Evolutionary conservation across 805 yeast species (phyloP), one percentile per base, ranked within the genome.

Genomic region (Isabelozyma gotoi): DNA sequence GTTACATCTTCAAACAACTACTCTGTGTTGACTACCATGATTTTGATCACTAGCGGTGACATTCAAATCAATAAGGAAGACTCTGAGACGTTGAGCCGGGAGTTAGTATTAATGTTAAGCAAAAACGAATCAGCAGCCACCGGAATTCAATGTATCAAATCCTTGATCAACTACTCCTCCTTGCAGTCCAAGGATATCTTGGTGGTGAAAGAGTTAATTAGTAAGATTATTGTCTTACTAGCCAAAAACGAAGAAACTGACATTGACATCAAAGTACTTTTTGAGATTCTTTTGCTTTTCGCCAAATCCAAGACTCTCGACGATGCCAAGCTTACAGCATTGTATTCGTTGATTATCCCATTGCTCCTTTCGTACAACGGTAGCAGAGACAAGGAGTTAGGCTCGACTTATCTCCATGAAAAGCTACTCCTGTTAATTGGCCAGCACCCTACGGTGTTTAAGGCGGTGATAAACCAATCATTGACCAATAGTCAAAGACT

Each of bases 61-160:
- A 54, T 67, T n/a, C 42, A 42, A 11, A 50, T 70, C 24, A 47
- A 45, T 16, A 59, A 55, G 5, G 42, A 45, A 2, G 69, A 67
- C 8, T 55, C 64, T 0, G 37, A 37, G 2, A 33, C 35, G 4
- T 42, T 70, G 19, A 54, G 60, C 14, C 44, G 49, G 5, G 52
- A 57, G 3, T 56, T 72, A 29, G 24, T 68, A 2, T 46, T 48
- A 4, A 52, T 68, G 39, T 34, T 67, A 31, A 41, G 51, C 3
- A 48, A 49, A 5, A 39, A 41, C 0, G 63, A 57, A 2, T 42
- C 62, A n/a, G 60, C 59, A 2, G 36, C 64, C 6, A 59, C 65
- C 21, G 67, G 67, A 10, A 46, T 69, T 10, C 90, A 84, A 49
- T 83, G 94, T 12, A 68, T 85, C 40, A 83, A 76, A 51, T 71